These are phyloP conservation scores for Peribolospora kevripleyi DNA, from an alignment of 768 basidiomycete species.

Conservation along the genomic window DNA sequence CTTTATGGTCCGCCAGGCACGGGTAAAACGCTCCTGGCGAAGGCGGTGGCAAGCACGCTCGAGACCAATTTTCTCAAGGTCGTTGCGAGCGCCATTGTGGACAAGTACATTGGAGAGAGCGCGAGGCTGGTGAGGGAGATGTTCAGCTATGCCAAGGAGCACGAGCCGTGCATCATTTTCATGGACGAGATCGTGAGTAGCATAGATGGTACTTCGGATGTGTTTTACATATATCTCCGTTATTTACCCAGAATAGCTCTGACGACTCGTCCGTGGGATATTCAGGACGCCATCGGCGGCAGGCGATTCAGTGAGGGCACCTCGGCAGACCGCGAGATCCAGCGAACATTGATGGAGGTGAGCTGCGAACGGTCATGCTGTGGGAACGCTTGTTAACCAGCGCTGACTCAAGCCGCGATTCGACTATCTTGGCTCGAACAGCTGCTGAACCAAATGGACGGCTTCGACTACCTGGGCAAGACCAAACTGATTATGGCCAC, in stretches of 20 bases:
- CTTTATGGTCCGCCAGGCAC: conserved; percentile 93
- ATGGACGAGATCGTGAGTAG: conserved; percentile 56
- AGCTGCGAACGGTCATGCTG: conserved; percentile 4
- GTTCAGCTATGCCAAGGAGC: conserved; percentile 93
- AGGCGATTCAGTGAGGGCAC: conserved; percentile 79
- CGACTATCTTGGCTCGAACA: conserved; percentile 17
- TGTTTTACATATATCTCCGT: conserved; percentile 2
- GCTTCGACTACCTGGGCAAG: conserved; percentile 82
- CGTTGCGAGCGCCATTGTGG: conserved; percentile 89
- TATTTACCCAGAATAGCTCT: conserved; percentile 22
- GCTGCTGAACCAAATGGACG: conserved; percentile 98
- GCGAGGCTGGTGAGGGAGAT: conserved; percentile 90
- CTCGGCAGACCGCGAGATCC: conserved; percentile 93
- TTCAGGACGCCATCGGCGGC: conserved; percentile 73
- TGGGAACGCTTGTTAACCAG: not conserved
- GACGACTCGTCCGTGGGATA: too few relatives aligned
- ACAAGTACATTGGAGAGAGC: conserved; percentile 96
- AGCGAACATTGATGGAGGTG: conserved; percentile 92
- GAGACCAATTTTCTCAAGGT: conserved; percentile 98
- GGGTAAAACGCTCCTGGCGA: conserved; percentile 80
- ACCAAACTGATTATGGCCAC: conserved; percentile 99
- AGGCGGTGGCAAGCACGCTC: conserved; percentile 86
- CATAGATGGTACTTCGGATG: not conserved
- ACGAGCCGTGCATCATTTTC: conserved; percentile 96
- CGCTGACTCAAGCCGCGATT: not conserved